Base-by-base conservation (phyloP, 73 alveolate species). In the Symbiodinium pilosum region DNA sequence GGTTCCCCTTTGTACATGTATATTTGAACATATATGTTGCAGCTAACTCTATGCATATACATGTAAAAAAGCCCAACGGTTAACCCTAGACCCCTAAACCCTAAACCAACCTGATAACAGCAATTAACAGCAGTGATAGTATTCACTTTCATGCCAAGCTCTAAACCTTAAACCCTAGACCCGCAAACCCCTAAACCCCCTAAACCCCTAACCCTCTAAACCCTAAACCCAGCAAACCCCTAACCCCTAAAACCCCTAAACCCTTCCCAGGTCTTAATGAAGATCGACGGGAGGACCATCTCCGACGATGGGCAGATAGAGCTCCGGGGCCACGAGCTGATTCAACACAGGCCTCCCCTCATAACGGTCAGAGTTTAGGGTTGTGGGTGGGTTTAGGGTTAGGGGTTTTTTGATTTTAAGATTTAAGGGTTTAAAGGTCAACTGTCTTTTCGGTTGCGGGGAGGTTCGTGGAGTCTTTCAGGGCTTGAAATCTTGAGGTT, bases 251-350 rank as follows among this genome's bases (percentile, higher is more conserved):
- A 52, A 1, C 12, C 69, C 11, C 2, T 28, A 20, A 52, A 52
- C 3, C 11, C 9, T 3, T 40, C 54, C 69, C 39, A 91, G 97
- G 97, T 91, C 77, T 34, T 91, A 42, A 69, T 91, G 97, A 91
- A 91, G 97, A 91, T 91, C 87, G 97, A 91, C n/a, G 97, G 97
- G 32, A 87, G 97, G 41, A 91, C n/a, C 40, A 91, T 91, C 77
- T 69, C 88, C 18, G 97, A 91, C 77, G 97, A 91, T 41, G 97
- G 97, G 47, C 97, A 91, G 87, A 91, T 91, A 40, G 97, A 91
- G 52, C 97, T 91, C 36, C 87, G 97, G 8, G 97, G 97, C 1
- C 97, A 91, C 18, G 97, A 91, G 51, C 88, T 91, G 81, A 91
- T 91, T 21, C 97, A 91, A 56, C 97, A 91, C 88, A 91, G 97